Percentiles rank a stretch among this genome's conserved stretches.
Evolutionary conservation across 441 rosid genomes (phyloP).

Genomic region (Jatropha podagrica): DNA sequence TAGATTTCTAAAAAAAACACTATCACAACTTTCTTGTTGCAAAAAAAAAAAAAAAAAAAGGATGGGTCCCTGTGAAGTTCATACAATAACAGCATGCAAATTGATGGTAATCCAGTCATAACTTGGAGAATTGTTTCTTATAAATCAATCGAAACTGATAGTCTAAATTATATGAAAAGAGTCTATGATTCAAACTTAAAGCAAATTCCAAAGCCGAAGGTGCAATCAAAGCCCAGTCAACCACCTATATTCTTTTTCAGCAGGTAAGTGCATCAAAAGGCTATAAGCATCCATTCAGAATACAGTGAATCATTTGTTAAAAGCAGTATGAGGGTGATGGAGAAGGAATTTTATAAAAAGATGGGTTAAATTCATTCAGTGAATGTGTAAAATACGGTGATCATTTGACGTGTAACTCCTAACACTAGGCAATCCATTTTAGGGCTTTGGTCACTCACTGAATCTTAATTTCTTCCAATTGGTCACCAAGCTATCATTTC

Average conservation of each 20-base stretch:
- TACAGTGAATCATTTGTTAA: not conserved
- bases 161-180: not conserved
- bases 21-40: not conserved
- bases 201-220: not conserved
- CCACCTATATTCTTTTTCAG: not conserved
- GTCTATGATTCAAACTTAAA: not conserved
- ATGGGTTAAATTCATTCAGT: not conserved
- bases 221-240: not conserved
- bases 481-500: not conserved
- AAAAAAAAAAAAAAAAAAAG: not conserved
- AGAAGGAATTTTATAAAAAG: not conserved
- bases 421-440: not conserved
- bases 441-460: not conserved
- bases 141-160: not conserved
- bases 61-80: too few species aligned
- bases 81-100: not conserved
- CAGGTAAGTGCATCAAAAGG: not conserved
- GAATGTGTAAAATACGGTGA: not conserved
- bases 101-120: not conserved
- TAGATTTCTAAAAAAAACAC: not conserved
- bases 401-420: not conserved
- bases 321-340: too few species aligned
- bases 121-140: not conserved
- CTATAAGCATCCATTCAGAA: not conserved
- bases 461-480: not conserved